These are phyloP conservation scores for Calocera viscosa DNA, from an alignment of 768 basidiomycete species.

Conservation along the genomic window DNA sequence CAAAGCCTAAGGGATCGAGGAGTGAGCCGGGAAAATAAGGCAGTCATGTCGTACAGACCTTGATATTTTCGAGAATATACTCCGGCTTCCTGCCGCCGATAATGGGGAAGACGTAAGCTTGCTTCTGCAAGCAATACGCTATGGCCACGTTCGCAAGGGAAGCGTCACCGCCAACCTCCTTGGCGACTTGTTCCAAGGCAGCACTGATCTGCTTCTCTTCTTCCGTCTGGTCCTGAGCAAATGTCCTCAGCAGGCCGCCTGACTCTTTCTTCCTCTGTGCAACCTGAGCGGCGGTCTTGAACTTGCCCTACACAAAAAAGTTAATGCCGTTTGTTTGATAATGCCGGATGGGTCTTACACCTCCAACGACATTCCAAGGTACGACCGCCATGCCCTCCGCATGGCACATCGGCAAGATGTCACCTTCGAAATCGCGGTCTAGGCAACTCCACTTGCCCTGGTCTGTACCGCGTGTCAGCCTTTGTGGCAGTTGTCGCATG, in stretches of 20 bases:
- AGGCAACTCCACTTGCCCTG: slow-evolving; percentile 11
- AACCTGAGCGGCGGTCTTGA: slow-evolving; percentile 6
- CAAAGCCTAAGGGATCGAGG: slow-evolving; percentile 28
- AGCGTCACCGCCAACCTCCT: background rate
- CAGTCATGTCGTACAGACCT: background rate
- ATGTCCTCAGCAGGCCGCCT: background rate
- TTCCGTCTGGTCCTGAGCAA: slow-evolving; percentile 2
- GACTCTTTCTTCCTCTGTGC: background rate
- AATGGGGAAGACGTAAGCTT: slow-evolving; percentile 21
- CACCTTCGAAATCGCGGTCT: slow-evolving; percentile 26
- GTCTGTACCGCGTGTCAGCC: background rate
- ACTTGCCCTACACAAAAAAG: background rate
- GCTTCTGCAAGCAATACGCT: slow-evolving; percentile 24
- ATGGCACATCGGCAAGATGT: slow-evolving; percentile 20
- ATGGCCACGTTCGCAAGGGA: slow-evolving; percentile 18
- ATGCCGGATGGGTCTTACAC: background rate
- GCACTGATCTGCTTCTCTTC: background rate
- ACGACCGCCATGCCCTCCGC: background rate
- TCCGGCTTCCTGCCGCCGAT: slow-evolving; percentile 17
- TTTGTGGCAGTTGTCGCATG: background rate
- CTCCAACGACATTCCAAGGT: background rate
- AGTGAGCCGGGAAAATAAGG: background rate
- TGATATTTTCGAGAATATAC: slow-evolving; percentile 18
- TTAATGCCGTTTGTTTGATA: background rate
- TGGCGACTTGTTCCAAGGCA: slow-evolving; percentile 6